A percentile compares a stretch with the other conserved stretches of the same genome.
Conservation (phyloP, 2,329 filamentous ascomycete genomes). For the Spiromastix sp. region DNA sequence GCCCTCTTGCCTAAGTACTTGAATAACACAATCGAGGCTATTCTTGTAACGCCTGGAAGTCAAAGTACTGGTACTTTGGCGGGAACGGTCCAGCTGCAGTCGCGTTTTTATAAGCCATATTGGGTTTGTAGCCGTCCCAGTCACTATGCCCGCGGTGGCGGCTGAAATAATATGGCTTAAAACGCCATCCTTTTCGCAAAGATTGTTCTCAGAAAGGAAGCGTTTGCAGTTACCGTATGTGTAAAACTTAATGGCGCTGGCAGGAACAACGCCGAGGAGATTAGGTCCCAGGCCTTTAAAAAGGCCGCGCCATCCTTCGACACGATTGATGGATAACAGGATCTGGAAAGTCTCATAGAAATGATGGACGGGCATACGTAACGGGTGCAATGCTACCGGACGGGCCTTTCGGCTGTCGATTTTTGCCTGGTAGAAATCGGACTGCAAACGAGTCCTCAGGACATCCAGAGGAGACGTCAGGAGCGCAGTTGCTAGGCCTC, state of each 20-base stretch:
- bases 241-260: slow-evolving; percentile 84
- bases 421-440: slow-evolving; percentile 86
- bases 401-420: slow-evolving; percentile 44
- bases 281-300: slow-evolving; percentile 92
- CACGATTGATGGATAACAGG: slow-evolving; percentile 63
- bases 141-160: slow-evolving; percentile 68
- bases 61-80: slow-evolving; percentile 29
- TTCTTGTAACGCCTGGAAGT: slow-evolving; percentile 63
- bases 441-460: slow-evolving; percentile 84
- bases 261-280: slow-evolving; percentile 78
- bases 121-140: slow-evolving; percentile 84
- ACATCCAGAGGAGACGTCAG: slow-evolving; percentile 92
- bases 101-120: slow-evolving; percentile 96
- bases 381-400: background rate
- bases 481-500: slow-evolving; percentile 84
- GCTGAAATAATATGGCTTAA: slow-evolving; percentile 58
- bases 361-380: slow-evolving; percentile 44
- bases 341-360: slow-evolving; percentile 79
- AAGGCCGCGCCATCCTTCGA: slow-evolving; percentile 73
- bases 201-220: slow-evolving; percentile 44
- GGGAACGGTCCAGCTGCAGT: slow-evolving; percentile 75
- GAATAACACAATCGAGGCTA: slow-evolving; percentile 74
- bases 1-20: slow-evolving; percentile 73
- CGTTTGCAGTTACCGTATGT: slow-evolving; percentile 90
- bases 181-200: background rate